phyloP scores from a whole-genome alignment of 1,284 basidiomycete species.

The Ceraceosorus guamensis region DNA sequence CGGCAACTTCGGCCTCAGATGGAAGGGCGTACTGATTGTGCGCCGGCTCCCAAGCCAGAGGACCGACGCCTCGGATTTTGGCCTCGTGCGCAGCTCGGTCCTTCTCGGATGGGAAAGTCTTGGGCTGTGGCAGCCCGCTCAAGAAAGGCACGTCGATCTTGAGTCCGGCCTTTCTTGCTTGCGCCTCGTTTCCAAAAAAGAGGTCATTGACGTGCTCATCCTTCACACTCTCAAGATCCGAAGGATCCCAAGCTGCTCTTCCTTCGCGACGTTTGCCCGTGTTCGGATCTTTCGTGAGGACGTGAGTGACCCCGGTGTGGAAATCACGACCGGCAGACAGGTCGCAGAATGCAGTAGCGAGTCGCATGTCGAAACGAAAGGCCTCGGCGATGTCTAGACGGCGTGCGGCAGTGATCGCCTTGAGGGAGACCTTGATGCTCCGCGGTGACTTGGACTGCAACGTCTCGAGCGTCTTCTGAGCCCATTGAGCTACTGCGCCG shows the following conservation, averaged over 20 bases:
- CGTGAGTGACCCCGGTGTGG: conserved; percentile 39
- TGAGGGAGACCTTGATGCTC: conserved; percentile 37
- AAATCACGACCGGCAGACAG: conserved; percentile 48
- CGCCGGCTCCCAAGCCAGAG: conserved; percentile 34
- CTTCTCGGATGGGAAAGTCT: conserved; percentile 11
- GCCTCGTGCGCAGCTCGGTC: conserved; percentile 20
- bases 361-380: conserved; percentile 42
- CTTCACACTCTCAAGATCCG: conserved; percentile 30
- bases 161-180: conserved; percentile 27
- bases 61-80: conserved; percentile 29
- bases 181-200: conserved; percentile 32
- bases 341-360: conserved; percentile 46
- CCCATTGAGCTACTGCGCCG: conserved; percentile 18
- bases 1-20: conserved; percentile 39
- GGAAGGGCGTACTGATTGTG: conserved; percentile 42
- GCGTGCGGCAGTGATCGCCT: conserved; percentile 26
- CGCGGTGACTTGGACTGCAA: conserved; percentile 39
- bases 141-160: conserved; percentile 25
- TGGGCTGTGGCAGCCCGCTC: conserved; percentile 11
- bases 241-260: conserved; percentile 28
- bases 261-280: conserved; percentile 40
- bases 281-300: conserved; percentile 34
- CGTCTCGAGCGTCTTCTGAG: conserved; percentile 27
- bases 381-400: conserved; percentile 31
- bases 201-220: conserved; percentile 21